Percentiles rank a stretch among this genome's conserved stretches.
These are phyloP conservation scores for Crithidia expoeki DNA, from an alignment of 208 protist species.

Conservation along the genomic window DNA sequence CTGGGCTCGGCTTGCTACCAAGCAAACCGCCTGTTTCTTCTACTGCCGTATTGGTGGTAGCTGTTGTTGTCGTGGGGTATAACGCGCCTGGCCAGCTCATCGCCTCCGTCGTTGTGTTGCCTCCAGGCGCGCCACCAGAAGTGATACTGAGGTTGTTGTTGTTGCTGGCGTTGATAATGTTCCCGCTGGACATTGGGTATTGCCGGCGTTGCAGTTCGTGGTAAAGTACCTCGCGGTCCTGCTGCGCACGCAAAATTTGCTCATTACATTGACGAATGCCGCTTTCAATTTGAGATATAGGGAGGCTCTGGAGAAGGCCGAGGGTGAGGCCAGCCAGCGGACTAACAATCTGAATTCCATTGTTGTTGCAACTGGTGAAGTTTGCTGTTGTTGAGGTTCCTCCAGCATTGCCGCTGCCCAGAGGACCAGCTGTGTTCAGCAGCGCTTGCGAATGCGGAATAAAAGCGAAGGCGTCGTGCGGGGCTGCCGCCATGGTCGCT, in stretches of 20 bases:
- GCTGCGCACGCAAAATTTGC: conserved; percentile 20
- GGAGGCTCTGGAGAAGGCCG: conserved; percentile 11
- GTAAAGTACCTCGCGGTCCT: conserved; percentile 25
- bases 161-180: background rate
- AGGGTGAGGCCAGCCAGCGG: conserved; percentile 1
- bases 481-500: background rate
- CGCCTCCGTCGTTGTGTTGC: background rate
- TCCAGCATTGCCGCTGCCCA: background rate
- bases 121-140: background rate
- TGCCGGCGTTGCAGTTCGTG: conserved; percentile 31
- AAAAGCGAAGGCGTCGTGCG: conserved; percentile 11
- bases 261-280: conserved; percentile 25
- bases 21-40: background rate
- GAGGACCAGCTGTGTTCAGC: background rate
- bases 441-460: background rate
- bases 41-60: background rate
- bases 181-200: conserved; percentile 5
- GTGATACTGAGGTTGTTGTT: background rate
- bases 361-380: background rate
- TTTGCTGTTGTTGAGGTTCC: background rate
- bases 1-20: too few species aligned
- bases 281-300: conserved; percentile 9
- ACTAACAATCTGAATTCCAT: background rate
- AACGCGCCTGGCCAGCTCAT: conserved; percentile 14
- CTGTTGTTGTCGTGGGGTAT: background rate